A percentile compares a stretch with the other conserved stretches of the same genome.
Conservation (phyloP, 441 rosid species). For the Corymbia citriodora region DNA sequence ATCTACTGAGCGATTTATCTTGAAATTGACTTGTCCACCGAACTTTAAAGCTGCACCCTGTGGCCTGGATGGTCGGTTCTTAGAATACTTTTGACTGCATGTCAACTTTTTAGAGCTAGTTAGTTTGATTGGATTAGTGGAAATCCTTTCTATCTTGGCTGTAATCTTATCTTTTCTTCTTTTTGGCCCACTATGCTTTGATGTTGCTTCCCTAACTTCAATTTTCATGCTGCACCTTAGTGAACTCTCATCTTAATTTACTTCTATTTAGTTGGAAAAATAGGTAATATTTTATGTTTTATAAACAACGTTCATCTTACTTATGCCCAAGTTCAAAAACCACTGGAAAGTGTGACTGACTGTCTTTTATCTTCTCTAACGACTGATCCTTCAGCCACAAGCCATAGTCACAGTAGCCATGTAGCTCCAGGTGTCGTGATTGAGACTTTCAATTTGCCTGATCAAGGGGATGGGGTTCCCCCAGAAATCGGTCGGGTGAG, state of each 20-base stretch:
- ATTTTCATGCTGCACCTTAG: neutral
- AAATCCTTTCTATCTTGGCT: neutral
- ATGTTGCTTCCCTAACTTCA: neutral
- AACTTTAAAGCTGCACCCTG: neutral
- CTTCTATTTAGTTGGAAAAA: neutral
- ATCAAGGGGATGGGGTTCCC: constrained; percentile 68
- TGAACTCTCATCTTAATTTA: neutral
- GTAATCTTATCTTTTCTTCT: neutral
- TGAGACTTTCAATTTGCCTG: constrained; percentile 63
- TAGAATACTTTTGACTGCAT: neutral
- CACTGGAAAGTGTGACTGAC: neutral
- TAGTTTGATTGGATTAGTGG: neutral
- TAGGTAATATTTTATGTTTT: neutral
- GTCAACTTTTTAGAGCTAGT: neutral
- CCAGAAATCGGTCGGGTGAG: constrained; percentile 71
- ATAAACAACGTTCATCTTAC: neutral
- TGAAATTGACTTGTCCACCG: neutral
- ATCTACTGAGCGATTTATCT: neutral
- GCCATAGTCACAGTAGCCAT: constrained; percentile 24
- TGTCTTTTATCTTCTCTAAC: constrained; percentile 13
- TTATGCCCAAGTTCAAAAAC: neutral
- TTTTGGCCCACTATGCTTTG: neutral
- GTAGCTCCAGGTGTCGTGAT: constrained; percentile 52
- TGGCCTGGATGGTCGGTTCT: neutral
- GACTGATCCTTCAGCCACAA: constrained; percentile 32